Percentiles rank a stretch among this genome's conserved stretches.
Evolutionary conservation across 371 early-diverging fungal species (phyloP).

Genomic region (Lichtheimia corymbifera): DNA sequence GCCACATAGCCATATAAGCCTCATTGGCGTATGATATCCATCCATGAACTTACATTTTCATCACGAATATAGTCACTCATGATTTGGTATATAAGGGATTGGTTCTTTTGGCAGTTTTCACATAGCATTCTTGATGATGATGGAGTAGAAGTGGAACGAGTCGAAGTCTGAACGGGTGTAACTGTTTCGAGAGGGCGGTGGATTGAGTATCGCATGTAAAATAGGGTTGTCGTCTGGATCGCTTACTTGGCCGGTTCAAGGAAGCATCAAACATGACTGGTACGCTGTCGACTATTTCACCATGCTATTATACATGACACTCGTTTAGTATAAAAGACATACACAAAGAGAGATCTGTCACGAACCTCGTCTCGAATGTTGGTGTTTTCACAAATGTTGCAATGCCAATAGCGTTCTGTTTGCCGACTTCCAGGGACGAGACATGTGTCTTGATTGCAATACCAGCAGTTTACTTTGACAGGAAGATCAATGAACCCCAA

Average conservation of each 20-base stretch:
- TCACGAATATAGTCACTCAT: conserved; percentile 29
- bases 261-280: conserved; percentile 14
- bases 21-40: not conserved
- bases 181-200: too few species aligned
- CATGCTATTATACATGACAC: conserved; percentile 11
- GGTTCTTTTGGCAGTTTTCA: conserved; percentile 19
- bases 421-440: conserved; percentile 21
- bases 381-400: conserved; percentile 26
- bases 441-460: conserved; percentile 30
- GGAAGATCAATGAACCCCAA: conserved; percentile 24
- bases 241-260: conserved; percentile 18
- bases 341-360: not conserved
- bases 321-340: not conserved
- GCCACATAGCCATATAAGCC: not conserved
- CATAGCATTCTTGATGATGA: conserved; percentile 8
- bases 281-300: conserved; percentile 22
- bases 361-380: conserved; percentile 26
- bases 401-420: conserved; percentile 21
- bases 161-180: too few species aligned
- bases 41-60: conserved; percentile 10
- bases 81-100: conserved; percentile 20
- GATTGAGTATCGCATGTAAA: too few species aligned
- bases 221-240: too few species aligned
- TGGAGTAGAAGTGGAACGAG: too few species aligned
- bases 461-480: conserved; percentile 33